Evolutionary conservation across 805 yeast species (phyloP).

Genomic region (Kodamaea kaohsiungensis): DNA sequence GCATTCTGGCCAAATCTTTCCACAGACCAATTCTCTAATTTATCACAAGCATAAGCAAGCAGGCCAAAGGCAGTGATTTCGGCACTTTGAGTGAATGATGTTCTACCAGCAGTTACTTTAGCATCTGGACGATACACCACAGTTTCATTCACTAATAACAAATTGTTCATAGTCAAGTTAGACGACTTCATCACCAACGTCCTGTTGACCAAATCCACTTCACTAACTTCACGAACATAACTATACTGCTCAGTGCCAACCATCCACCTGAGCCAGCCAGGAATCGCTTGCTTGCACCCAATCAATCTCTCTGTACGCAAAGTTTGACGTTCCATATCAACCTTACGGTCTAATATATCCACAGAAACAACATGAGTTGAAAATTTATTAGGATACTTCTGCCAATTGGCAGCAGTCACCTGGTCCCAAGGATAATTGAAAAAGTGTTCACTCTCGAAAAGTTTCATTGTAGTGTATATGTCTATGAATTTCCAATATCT

Average conservation of each 20-base stretch:
- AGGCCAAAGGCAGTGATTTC: conserved; percentile 84
- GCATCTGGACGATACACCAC: conserved; percentile 79
- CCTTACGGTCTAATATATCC: conserved; percentile 76
- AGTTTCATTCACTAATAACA: conserved; percentile 81
- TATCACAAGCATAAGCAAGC: conserved; percentile 67
- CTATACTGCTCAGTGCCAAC: conserved; percentile 75
- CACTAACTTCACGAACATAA: conserved; percentile 86
- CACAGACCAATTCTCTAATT: conserved; percentile 89
- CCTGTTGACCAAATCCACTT: conserved; percentile 66
- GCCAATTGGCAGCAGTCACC: conserved; percentile 96
- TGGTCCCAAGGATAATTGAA: conserved; percentile 91
- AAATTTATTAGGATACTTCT: conserved; percentile 91
- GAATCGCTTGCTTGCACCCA: conserved; percentile 85
- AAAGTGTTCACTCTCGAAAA: conserved; percentile 67
- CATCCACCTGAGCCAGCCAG: conserved; percentile 71
- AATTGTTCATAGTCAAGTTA: conserved; percentile 76
- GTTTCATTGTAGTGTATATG: conserved; percentile 55
- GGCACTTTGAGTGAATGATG: conserved; percentile 79
- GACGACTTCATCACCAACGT: conserved; percentile 80
- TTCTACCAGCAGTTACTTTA: conserved; percentile 46
- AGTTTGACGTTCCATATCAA: conserved; percentile 46
- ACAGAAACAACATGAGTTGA: conserved; percentile 93
- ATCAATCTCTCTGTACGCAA: conserved; percentile 84
- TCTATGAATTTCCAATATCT: not conserved
- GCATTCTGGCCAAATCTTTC: conserved; percentile 91